Evolutionary conservation across 495 filamentous ascomycete species (phyloP), one percentile per base, ranked within the genome.

Genomic region (Talaromyces trachyspermus): DNA sequence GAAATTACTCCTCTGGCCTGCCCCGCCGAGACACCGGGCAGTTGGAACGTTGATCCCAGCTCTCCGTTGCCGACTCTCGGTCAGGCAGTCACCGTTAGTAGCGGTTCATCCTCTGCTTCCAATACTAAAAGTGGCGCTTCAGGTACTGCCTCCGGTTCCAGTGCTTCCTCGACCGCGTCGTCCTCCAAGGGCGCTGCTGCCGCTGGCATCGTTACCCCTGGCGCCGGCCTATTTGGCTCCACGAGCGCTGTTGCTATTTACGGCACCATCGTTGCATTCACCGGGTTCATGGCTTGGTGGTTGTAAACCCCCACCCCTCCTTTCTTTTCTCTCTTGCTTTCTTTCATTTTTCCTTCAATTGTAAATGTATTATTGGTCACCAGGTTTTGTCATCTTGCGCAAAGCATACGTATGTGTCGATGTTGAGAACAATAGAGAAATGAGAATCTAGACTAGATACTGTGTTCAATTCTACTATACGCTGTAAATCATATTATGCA

Each of bases 1-100:
- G 10, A 77, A 76, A 63, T 71, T 42, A 54, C 50, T 9, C 52
- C 60, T 6, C 76, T 83, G 9, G 70, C 75, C 5, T 95, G 89
- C 65, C 89, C 89, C 9, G 60, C 77, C 2, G 83, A 76, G 18
- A 90, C 85, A 0, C 51, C 72, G 1, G 78, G 75, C 41, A 77
- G 79, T 37, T 95, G 88, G 88, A 66, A 77, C 29, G 78, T 92
- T 5, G 63, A 86, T 50, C 81, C 84, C 14, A 78, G 77, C 56
- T 74, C 79, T 2, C 61, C 76, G 5, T 71, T 91, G 9, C 88
- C 88, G 0, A 84, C 77, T 12, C 47, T 95, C 6, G 85, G 83
- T 7, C 57, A 67, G 36, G 59, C 14, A 7, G 32, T 47, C n/a
- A 39, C 49, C 14, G 38, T 50, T 43, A 44, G 37, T 14, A 40